Percentiles rank a stretch among this genome's conserved stretches.
phyloP scores from a whole-genome alignment of 2,329 filamentous ascomycete species.

The Acarospora socialis region DNA sequence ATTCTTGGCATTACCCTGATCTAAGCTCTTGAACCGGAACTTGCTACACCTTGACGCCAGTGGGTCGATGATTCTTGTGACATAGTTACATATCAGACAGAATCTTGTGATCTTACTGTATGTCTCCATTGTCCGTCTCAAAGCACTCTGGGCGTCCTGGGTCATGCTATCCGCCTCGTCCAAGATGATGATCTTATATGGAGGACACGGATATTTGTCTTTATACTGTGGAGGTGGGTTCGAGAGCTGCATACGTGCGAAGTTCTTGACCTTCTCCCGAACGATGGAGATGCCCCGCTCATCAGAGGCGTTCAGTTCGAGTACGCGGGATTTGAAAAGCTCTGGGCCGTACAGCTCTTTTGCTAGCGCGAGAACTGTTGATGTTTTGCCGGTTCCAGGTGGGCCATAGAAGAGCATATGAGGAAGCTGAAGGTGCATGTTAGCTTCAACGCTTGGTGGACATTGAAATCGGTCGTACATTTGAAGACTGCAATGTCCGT shows the following conservation, averaged over 20 bases:
- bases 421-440: constrained; percentile 47
- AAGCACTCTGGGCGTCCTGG: constrained; percentile 86
- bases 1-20: constrained; percentile 67
- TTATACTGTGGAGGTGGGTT: constrained; percentile 59
- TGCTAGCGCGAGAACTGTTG: constrained; percentile 88
- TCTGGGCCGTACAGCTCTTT: constrained; percentile 96
- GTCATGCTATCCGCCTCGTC: constrained; percentile 99
- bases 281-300: constrained; percentile 96
- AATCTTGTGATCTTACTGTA: constrained; percentile 95
- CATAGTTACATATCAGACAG: constrained; percentile 96
- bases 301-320: constrained; percentile 97
- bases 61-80: constrained; percentile 94
- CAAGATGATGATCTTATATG: constrained; percentile 97
- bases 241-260: constrained; percentile 86
- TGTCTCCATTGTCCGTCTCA: constrained; percentile 94
- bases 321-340: constrained; percentile 82
- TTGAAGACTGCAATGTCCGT: constrained; percentile 84
- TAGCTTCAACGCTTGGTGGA: too few relatives aligned
- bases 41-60: constrained; percentile 88
- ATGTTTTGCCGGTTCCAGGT: constrained; percentile 94
- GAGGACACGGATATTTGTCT: constrained; percentile 73
- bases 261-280: constrained; percentile 95
- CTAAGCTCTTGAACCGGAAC: constrained; percentile 93
- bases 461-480: constrained; percentile 44
- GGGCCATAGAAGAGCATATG: constrained; percentile 99